Percentiles rank a stretch among this genome's conserved stretches.
Evolutionary conservation across 2,329 filamentous ascomycete species (phyloP).

Genomic region (Sporothrix brunneoviolacea): DNA sequence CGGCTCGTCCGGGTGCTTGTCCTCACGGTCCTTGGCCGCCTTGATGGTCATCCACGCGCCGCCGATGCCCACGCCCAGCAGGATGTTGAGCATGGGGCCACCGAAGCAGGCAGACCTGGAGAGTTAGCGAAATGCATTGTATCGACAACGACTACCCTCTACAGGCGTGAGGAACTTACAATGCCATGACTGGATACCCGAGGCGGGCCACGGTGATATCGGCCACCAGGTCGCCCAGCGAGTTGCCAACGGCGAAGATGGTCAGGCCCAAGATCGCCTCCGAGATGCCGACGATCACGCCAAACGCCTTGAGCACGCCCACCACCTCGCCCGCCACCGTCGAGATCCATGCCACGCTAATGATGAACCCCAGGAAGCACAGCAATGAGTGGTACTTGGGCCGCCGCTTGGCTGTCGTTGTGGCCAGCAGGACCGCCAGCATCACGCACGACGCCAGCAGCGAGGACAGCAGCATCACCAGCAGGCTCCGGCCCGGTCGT

Average conservation of each 20-base stretch:
- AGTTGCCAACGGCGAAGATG: conserved; percentile 94
- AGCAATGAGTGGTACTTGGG: conserved; percentile 71
- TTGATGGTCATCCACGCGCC: conserved; percentile 81
- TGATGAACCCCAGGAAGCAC: conserved; percentile 83
- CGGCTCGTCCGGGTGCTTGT: conserved; percentile 59
- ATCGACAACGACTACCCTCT: too few species aligned
- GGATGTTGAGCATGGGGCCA: conserved; percentile 96
- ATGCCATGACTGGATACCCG: conserved; percentile 93
- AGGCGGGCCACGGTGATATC: conserved; percentile 90
- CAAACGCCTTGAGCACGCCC: conserved; percentile 84
- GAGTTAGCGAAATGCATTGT: not conserved
- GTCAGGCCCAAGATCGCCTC: conserved; percentile 93
- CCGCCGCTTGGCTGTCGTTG: conserved; percentile 60
- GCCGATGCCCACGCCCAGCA: conserved; percentile 87
- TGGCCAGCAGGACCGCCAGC: conserved; percentile 59
- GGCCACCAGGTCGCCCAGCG: conserved; percentile 85
- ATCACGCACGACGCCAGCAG: conserved; percentile 63
- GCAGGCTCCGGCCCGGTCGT: conserved; percentile 43
- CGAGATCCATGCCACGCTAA: conserved; percentile 92
- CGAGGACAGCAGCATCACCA: conserved; percentile 54
- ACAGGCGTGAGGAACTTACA: conserved; percentile 38
- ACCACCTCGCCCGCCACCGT: conserved; percentile 95
- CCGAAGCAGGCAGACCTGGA: conserved; percentile 81
- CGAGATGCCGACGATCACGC: conserved; percentile 85
- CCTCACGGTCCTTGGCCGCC: conserved; percentile 57